Base-by-base conservation (phyloP, 2,329 filamentous ascomycete genomes). In the Monilinia polystroma region DNA sequence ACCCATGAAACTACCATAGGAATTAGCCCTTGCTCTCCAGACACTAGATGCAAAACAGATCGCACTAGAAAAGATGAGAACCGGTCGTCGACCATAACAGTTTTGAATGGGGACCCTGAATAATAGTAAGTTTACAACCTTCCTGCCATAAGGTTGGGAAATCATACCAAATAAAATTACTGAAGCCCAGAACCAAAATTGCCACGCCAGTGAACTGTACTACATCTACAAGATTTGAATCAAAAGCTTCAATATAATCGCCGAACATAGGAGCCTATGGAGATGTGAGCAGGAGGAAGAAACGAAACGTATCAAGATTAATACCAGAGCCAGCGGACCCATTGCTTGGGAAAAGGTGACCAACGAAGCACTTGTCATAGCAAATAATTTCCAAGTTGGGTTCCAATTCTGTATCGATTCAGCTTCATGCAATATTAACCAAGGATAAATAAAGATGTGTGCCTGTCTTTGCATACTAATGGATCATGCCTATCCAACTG, bases 1-100 rank as follows among this genome's bases (percentile, higher is more conserved):
- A 5, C 85, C 87, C 85, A 90, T 87, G 73, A 89, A 89, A 59
- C 83, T 85, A 62, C 79, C 78, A 72, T 90, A 89, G 0, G 80
- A 81, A 20, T 78, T 82, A 7, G 87, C 85, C 59, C 78, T 78
- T 0, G 86, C 87, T 69, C 85, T 81, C 81, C 81, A 83, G 14
- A 84, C 78, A 59, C 79, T 82, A 55, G 76, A 78, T 8, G 76
- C 71, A 43, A 78, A 78, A 45, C 82, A 80, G n/a, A 84, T 74
- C 16, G 80, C 70, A 4, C 77, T 77, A 4, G 78, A 77, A 58
- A 80, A 70, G 47, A 84, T 80, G 68, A 83, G 79, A 10, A 83
- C 77, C 0, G 81, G 81, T 6, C 82, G 75, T 69, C 83, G 79
- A 14, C 82, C 81, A 65, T 81, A 79, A 66, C 79, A 80, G 32